A percentile compares a stretch with the other conserved stretches of the same genome.
Conservation (phyloP, 2,329 filamentous ascomycete species). For the Fusarium paranaense region DNA sequence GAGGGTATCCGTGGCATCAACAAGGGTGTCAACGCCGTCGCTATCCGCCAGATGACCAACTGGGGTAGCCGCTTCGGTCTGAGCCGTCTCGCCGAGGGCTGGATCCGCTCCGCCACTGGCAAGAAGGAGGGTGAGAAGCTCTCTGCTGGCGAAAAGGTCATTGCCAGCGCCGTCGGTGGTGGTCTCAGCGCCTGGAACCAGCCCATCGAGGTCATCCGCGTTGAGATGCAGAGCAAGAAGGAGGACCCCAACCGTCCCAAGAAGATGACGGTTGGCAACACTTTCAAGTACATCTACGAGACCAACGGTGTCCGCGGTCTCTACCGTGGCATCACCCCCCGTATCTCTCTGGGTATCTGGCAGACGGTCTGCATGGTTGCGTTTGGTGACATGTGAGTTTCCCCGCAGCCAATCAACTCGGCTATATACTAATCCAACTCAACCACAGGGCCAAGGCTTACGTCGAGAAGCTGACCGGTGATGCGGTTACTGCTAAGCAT, state of each 20-base stretch:
- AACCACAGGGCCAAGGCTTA: conserved; percentile 72
- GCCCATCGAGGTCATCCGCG: conserved; percentile 98
- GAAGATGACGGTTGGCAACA: conserved; percentile 97
- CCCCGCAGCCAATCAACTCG: not conserved
- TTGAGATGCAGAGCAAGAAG: conserved; percentile 99
- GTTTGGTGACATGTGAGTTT: conserved; percentile 92
- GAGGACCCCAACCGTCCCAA: conserved; percentile 97
- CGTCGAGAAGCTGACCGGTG: conserved; percentile 74
- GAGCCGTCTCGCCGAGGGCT: conserved; percentile 88
- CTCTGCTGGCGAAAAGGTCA: conserved; percentile 84
- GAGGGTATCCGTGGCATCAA: conserved; percentile 98
- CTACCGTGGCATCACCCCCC: conserved; percentile 94
- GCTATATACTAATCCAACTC: conserved; percentile 31
- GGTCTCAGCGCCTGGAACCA: conserved; percentile 98
- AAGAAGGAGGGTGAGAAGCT: conserved; percentile 88
- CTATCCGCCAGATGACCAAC: conserved; percentile 99
- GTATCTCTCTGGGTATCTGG: conserved; percentile 96
- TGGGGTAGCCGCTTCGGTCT: conserved; percentile 98
- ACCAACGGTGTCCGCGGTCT: conserved; percentile 90
- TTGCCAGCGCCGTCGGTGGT: conserved; percentile 88
- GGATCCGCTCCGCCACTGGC: conserved; percentile 81
- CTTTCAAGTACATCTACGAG: conserved; percentile 87
- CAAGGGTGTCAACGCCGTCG: conserved; percentile 97
- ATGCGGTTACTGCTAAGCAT: conserved; percentile 75
- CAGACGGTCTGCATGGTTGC: conserved; percentile 99